These are phyloP conservation scores for Aureobasidium sp. DNA, from an alignment of 2,329 filamentous ascomycete genomes.

Conservation along the genomic window DNA sequence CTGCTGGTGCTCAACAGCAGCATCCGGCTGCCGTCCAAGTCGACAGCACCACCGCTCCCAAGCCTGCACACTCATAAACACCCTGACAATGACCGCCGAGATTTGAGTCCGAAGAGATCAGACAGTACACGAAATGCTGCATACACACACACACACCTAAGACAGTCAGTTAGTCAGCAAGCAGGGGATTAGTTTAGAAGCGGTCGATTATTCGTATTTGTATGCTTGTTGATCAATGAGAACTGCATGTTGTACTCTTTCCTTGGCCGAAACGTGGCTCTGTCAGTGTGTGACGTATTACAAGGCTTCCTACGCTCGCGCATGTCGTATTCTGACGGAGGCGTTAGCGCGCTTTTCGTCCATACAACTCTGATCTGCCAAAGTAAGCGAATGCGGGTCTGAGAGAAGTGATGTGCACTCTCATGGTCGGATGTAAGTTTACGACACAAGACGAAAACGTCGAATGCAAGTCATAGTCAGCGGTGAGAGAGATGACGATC, in stretches of 20 bases:
- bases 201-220: constrained; percentile 1
- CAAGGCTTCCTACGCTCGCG: background rate
- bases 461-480: background rate
- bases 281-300: background rate
- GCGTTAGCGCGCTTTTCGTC: background rate
- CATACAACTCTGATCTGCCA: background rate
- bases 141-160: constrained; percentile 3
- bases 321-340: background rate
- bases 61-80: constrained; percentile 7
- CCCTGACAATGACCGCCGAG: background rate
- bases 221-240: constrained; percentile 1
- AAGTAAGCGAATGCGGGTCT: background rate
- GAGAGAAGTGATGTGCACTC: background rate
- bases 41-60: background rate
- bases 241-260: background rate
- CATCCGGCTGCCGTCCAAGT: background rate
- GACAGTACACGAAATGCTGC: background rate
- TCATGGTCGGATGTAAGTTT: background rate
- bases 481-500: background rate
- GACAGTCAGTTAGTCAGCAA: background rate
- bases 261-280: background rate
- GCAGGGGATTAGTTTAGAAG: constrained; percentile 2
- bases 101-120: background rate
- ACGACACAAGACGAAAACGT: background rate
- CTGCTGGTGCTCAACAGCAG: background rate